Percentiles rank a stretch among this genome's conserved stretches.
phyloP scores from a whole-genome alignment of 371 early-diverging fungal genomes.

The Blastocladiella emersonii region DNA sequence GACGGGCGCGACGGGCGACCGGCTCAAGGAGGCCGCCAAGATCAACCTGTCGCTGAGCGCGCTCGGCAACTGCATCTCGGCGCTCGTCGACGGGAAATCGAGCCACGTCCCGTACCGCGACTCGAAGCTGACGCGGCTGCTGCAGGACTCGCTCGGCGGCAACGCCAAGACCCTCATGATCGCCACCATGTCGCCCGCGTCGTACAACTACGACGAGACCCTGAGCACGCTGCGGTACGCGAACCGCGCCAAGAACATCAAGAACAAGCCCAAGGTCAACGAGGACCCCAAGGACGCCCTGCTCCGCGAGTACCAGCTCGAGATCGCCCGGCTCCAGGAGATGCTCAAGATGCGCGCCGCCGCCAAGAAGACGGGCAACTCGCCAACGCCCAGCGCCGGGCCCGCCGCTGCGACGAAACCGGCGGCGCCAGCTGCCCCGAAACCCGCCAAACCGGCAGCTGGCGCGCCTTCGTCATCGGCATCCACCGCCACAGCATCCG shows the following conservation, averaged over 20 bases:
- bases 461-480: too few relatives aligned
- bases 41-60: conserved; percentile 91
- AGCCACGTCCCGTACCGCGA: conserved; percentile 81
- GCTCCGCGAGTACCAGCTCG: conserved; percentile 35
- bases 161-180: conserved; percentile 61
- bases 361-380: too few relatives aligned
- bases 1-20: conserved; percentile 65
- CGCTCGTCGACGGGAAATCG: conserved; percentile 66
- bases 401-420: too few relatives aligned
- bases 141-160: conserved; percentile 51
- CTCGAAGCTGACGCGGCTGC: conserved; percentile 69
- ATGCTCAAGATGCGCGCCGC: not conserved
- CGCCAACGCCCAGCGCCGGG: not conserved
- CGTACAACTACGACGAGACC: conserved; percentile 65
- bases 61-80: conserved; percentile 86
- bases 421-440: not conserved
- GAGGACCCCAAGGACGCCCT: conserved; percentile 34
- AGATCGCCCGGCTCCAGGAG: conserved; percentile 27
- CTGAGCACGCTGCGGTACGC: conserved; percentile 76
- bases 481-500: too few relatives aligned
- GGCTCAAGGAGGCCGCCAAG: conserved; percentile 80
- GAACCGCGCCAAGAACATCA: conserved; percentile 75
- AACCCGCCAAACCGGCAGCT: not conserved
- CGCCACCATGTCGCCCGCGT: conserved; percentile 62
- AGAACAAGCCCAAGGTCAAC: conserved; percentile 52